Percentiles rank a stretch among this genome's conserved stretches.
Evolutionary conservation across 106 monocot species (phyloP).

Genomic region (Agapanthus africanus): DNA sequence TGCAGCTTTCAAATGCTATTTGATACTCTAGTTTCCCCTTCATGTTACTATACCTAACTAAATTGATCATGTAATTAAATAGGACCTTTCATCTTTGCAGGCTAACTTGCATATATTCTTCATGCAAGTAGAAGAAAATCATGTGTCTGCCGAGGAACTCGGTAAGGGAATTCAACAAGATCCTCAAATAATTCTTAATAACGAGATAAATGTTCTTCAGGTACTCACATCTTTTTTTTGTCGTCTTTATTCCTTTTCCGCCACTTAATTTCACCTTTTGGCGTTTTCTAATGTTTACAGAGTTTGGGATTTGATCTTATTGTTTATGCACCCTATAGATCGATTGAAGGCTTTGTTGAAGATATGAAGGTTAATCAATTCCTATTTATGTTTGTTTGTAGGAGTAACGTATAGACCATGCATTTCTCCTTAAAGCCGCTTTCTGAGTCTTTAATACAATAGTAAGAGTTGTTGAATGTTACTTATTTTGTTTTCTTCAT

Average conservation of each 20-base stretch:
- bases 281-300: conserved; percentile 32
- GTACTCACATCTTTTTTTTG: conserved; percentile 25
- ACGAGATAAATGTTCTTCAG: conserved; percentile 92
- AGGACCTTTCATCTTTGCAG: conserved; percentile 28
- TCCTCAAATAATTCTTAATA: conserved; percentile 87
- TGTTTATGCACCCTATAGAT: conserved; percentile 89
- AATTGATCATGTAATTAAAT: conserved; percentile 1
- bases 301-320: conserved; percentile 91
- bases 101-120: conserved; percentile 92
- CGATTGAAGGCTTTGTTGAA: conserved; percentile 75
- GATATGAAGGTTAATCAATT: conserved; percentile 57
- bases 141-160: conserved; percentile 76
- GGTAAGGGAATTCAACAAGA: conserved; percentile 97
- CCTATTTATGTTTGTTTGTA: neutral
- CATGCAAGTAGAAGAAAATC: conserved; percentile 42
- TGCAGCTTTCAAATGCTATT: neutral
- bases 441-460: no score
- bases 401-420: no score
- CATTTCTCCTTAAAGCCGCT: no score
- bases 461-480: no score
- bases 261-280: no score
- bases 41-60: neutral
- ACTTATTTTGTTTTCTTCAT: conserved; percentile 1
- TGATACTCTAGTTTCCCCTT: neutral
- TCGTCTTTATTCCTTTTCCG: no score